phyloP scores from a whole-genome alignment of 495 filamentous ascomycete species.

The Penicillium ucsense region DNA sequence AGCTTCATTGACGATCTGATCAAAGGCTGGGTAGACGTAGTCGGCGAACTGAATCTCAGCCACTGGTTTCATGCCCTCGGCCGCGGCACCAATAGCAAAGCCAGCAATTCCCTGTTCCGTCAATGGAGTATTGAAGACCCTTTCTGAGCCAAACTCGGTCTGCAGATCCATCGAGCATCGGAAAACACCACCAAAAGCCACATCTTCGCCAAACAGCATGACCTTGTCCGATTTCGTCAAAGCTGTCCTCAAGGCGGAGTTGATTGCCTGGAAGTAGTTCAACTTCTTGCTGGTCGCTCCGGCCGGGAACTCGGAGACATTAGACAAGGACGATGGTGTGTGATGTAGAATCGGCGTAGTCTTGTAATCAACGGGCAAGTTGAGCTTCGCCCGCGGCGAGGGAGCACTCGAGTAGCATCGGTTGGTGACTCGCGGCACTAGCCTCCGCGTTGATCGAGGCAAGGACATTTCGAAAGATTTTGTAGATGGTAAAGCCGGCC shows the following conservation, averaged over 20 bases:
- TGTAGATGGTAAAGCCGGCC: not conserved
- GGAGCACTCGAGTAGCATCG: constrained; percentile 20
- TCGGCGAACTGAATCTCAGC: constrained; percentile 98
- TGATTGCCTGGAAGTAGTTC: constrained; percentile 90
- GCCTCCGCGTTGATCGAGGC: constrained; percentile 7
- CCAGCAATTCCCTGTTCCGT: constrained; percentile 92
- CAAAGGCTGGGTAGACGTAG: constrained; percentile 93
- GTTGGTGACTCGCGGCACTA: constrained; percentile 6
- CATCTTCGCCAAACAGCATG: constrained; percentile 90
- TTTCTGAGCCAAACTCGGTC: constrained; percentile 72
- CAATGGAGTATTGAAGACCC: constrained; percentile 95
- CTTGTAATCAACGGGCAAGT: constrained; percentile 82
- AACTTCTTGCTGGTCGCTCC: constrained; percentile 66
- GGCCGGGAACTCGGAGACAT: constrained; percentile 51
- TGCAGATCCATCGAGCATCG: constrained; percentile 87
- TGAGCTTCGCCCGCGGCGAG: constrained; percentile 52
- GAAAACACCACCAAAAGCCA: constrained; percentile 95
- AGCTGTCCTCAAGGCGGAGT: constrained; percentile 73
- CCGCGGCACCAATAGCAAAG: constrained; percentile 82
- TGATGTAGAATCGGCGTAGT: constrained; percentile 75
- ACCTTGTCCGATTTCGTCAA: constrained; percentile 78
- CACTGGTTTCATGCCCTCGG: constrained; percentile 85
- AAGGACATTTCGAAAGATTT: constrained; percentile 4
- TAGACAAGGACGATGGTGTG: constrained; percentile 58
- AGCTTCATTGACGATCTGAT: constrained; percentile 95